Evolutionary conservation across 164 flowering plant genomes (phyloP), one percentile per base, ranked within the genome.

Genomic region (Piper betle): DNA sequence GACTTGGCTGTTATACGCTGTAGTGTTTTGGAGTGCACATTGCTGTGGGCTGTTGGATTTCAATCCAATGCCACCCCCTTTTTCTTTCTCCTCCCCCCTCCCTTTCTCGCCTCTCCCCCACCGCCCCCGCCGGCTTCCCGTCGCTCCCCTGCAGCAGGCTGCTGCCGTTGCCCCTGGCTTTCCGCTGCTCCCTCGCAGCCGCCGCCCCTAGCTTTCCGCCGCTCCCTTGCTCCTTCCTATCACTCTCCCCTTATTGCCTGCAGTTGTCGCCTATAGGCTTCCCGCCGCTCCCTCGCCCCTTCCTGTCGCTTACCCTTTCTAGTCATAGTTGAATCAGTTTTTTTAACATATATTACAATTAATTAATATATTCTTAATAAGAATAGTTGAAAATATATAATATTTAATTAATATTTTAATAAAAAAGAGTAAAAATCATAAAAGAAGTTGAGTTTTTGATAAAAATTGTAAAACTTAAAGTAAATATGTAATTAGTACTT

Each of bases 61-160:
- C 16, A 8, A 8, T 33, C 38, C 60, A 5, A 3, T 3, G 39
- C 39, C 39, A 15, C 60, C 39, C 60, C 39, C 60, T 19, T 39
- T 58, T 39, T 37, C 60, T n/a, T 39, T 57, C 38, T 57, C 60
- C 38, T 39, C 37, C 60, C 38, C 60, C 37, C 60, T 37, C 60
- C 10, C 52, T 48, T 48, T 15, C 52, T 48, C 52, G 10, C 52
- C 15, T 15, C 52, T 15, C 15, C 52, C 52, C 15, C 52, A 7
- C 15, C 52, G 9, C 15, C 52, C 52, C 59, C 37, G 39, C 59
- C 12, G 39, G 16, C 16, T 37, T 37, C 37, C 37, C 52, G 39
- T 11, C 62, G 15, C 59, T 39, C 7, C 59, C 39, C 59, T 48
- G 9, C 52, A 7, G 7, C 52, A 7, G 7, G 9, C 52, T 15